Evolutionary conservation across 148 eudicot species (phyloP).

Genomic region (Vaccinium myrtillus): DNA sequence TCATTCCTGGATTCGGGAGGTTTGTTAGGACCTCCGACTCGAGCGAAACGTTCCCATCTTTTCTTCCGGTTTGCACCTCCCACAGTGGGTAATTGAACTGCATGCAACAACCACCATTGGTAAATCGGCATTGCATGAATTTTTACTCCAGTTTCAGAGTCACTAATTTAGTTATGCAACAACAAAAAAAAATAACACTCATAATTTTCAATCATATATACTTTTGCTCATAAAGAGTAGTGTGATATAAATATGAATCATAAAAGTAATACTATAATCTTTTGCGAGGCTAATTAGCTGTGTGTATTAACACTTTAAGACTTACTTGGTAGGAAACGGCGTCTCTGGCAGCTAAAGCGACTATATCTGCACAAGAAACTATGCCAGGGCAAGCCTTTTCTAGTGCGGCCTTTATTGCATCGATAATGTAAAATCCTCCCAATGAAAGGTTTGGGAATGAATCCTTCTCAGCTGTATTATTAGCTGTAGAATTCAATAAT

Average conservation of each 20-base stretch:
- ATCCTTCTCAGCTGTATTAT: neutral
- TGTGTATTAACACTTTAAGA: neutral
- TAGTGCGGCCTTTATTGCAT: neutral
- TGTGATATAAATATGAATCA: neutral
- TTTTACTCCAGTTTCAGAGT: too few relatives aligned
- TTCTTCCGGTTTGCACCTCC: neutral
- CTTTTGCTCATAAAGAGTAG: too few relatives aligned
- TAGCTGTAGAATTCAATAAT: neutral
- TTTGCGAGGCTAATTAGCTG: too few relatives aligned
- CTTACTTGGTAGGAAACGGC: constrained; percentile 1
- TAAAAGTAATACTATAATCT: neutral
- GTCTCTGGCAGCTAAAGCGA: neutral
- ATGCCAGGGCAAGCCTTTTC: neutral
- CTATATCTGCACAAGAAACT: neutral
- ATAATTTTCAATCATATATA: neutral
- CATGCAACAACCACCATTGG: neutral
- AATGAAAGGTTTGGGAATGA: neutral
- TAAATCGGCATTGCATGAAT: neutral
- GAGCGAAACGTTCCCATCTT: neutral
- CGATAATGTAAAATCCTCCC: neutral
- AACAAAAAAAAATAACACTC: neutral
- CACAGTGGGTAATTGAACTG: neutral
- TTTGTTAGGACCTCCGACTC: neutral
- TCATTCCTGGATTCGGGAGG: too few relatives aligned
- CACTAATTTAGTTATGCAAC: too few relatives aligned